A percentile compares a stretch with the other conserved stretches of the same genome.
Conservation (phyloP, 148 eudicot genomes). For the Simmondsia chinensis region DNA sequence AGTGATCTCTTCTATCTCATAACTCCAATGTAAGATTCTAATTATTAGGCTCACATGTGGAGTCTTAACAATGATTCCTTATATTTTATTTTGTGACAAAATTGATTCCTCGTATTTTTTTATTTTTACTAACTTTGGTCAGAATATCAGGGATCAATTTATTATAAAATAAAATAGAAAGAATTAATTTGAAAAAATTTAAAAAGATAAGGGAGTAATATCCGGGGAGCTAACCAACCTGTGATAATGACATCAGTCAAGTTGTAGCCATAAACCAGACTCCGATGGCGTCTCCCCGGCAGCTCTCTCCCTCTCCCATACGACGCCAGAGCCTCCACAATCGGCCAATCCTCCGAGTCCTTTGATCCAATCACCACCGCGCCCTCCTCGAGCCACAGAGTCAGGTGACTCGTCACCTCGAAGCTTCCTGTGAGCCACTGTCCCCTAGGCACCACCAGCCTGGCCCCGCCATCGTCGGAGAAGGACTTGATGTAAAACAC, state of each 20-base stretch:
- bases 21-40: too few species aligned
- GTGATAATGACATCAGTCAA: conserved; percentile 22
- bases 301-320: conserved; percentile 29
- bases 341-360: conserved; percentile 22
- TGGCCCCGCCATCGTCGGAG: conserved; percentile 18
- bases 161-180: too few species aligned
- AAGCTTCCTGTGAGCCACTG: conserved; percentile 28
- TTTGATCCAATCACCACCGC: conserved; percentile 24
- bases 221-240: too few species aligned
- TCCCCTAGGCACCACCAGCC: conserved; percentile 22
- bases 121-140: too few species aligned
- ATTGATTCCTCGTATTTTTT: too few species aligned
- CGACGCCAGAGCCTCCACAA: conserved; percentile 26
- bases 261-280: conserved; percentile 24
- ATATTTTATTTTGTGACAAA: too few species aligned
- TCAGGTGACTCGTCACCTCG: conserved; percentile 20
- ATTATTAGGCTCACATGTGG: too few species aligned
- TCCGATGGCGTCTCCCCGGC: conserved; percentile 21
- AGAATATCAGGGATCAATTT: too few species aligned
- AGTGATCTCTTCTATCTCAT: too few species aligned
- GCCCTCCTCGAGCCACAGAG: conserved; percentile 17
- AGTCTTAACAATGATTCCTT: too few species aligned
- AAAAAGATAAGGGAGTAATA: too few species aligned
- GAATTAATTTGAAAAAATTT: too few species aligned
- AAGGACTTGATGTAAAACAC: conserved; percentile 13